Evolutionary conservation across 75 land plant species (phyloP), one percentile per base, ranked within the genome.

Genomic region (Isoetes taiwanensis): DNA sequence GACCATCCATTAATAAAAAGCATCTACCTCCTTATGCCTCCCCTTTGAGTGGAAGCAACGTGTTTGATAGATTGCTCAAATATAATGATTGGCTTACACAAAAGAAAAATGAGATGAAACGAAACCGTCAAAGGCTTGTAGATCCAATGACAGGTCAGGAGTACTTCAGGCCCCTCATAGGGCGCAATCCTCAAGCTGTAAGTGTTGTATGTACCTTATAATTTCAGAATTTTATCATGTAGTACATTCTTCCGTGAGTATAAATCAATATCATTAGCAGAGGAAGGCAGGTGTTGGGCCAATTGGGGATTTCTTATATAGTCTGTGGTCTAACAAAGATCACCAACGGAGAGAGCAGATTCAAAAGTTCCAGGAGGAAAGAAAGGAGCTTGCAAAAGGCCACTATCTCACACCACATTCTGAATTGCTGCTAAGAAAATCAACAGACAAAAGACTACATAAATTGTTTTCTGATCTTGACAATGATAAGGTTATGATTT

Each of bases 291-390:
- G 43, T n/a, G 53, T 21, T 11, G 29, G 64, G 34, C 73, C 73
- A 0, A 71, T 71, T 29, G 73, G 73, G 4, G 73, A 71, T 4
- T 71, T 63, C 37, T 54, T 71, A 10, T 71, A 71, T 40, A 58
- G 53, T 37, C 28, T 71, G 32, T 64, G 57, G 26, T 64, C 52
- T 23, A 28, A 62, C 27, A 34, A 64, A 8, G 73, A 71, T 32
- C 48, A 37, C 54, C 64, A 71, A 34, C 58, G 52, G 62, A 30
- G 52, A 9, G 11, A 41, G 24, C 23, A 52, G n/a, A 28, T 28
- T 28, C 63, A 64, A 10, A 64, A 58, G 32, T 52, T 64, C 28
- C 26, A 34, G 20, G 59, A 64, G 26, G 29, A 25, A 1, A 41
- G 58, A 24, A 52, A 48, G n/a, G 58, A 71, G 39, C 61, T 41